Base-by-base conservation (phyloP, 441 rosid genomes). In the Populus hybrid region DNA sequence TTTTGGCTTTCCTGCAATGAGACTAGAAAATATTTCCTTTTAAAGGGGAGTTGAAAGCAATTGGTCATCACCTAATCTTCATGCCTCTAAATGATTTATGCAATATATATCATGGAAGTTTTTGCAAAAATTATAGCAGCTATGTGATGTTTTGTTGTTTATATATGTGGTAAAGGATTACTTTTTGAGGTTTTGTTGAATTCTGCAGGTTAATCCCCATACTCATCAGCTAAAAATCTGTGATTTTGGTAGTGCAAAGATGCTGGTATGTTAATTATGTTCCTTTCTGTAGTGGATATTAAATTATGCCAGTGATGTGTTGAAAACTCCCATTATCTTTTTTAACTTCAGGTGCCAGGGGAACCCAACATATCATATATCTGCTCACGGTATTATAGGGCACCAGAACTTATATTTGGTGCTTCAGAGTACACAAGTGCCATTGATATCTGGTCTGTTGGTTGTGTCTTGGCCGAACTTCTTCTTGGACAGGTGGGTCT, bases 241-340 rank as follows among this genome's bases (percentile, higher is more conserved):
- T 69, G 98, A 94, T 84, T 94, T 92, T 78, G 98, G 98, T 38
- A 94, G 98, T 78, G 98, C 98, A 79, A 94, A 94, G 90, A 93
- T 86, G 89, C 85, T 94, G 94, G 98, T 94, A 92, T 79, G 85
- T 73, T 67, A 67, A n/a, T 18, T 10, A 59, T 6, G 9, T 73
- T 74, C 14, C 20, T 75, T 69, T 54, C 35, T 34, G 68, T 42
- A 14, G 61, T 66, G 73, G 18, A 26, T 42, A 67, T 54, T 34
- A 12, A 66, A 61, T 32, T 69, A 36, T 66, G 64, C 59, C 2
- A 10, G 10, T 67, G 61, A 46, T 40, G 23, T 74, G 11, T 68
- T 20, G 38, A 73, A 70, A 76, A 71, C 79, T 81, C 67, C 46
- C 73, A 80, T 80, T 18, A 63, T 61, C 64, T 74, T 54, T 71